phyloP scores from a whole-genome alignment of 129 eudicot genomes.

The Heracleum sosnowskyi region DNA sequence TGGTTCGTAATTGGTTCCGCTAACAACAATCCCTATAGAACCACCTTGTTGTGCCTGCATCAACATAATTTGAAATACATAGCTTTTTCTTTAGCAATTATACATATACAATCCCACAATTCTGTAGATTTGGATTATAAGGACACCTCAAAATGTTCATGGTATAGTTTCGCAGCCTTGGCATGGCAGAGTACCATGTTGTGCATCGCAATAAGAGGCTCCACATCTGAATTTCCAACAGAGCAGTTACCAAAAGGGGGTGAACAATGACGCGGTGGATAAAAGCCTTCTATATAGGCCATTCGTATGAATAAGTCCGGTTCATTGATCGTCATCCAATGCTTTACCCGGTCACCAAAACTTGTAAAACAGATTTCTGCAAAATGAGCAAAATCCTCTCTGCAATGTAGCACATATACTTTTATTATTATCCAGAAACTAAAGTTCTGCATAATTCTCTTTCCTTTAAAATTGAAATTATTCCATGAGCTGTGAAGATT shows the following conservation, averaged over 20 bases:
- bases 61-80: not conserved
- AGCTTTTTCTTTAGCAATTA: not conserved
- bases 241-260: slow-evolving; percentile 69
- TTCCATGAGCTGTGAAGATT: not conserved
- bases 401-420: slow-evolving; percentile 19
- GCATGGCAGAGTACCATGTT: slow-evolving; percentile 75
- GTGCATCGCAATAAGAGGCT: slow-evolving; percentile 64
- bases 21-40: slow-evolving; percentile 38
- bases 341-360: slow-evolving; percentile 79
- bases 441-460: no score
- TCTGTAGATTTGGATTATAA: not conserved
- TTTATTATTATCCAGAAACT: no score
- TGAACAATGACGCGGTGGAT: slow-evolving; percentile 77
- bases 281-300: slow-evolving; percentile 31
- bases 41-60: slow-evolving; percentile 62
- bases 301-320: slow-evolving; percentile 45
- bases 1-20: slow-evolving; percentile 42
- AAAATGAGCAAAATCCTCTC: slow-evolving; percentile 75
- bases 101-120: not conserved
- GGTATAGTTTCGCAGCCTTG: slow-evolving; percentile 58
- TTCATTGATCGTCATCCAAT: slow-evolving; percentile 78
- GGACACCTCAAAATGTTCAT: slow-evolving; percentile 47
- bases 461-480: no score
- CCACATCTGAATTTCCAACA: slow-evolving; percentile 62
- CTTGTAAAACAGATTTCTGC: slow-evolving; percentile 63